phyloP scores from a whole-genome alignment of 495 filamentous ascomycete genomes.

The Penicillium malachiteum region DNA sequence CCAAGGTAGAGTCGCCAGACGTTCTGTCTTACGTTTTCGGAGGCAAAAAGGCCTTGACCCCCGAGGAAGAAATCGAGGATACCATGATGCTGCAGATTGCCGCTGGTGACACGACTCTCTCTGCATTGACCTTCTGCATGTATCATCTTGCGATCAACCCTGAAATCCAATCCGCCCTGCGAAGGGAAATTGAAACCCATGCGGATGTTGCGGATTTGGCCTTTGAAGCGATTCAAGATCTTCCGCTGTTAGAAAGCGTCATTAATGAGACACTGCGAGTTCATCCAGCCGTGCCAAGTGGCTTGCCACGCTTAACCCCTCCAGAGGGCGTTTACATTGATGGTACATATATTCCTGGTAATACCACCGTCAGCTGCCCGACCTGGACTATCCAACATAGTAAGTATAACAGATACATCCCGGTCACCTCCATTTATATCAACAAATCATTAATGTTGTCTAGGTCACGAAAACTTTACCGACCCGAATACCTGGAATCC shows the following conservation, averaged over 20 bases:
- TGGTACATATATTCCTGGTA: slow-evolving; percentile 43
- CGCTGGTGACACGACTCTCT: slow-evolving; percentile 2
- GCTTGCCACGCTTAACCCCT: slow-evolving; percentile 39
- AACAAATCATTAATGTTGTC: not conserved
- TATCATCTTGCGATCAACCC: slow-evolving; percentile 5
- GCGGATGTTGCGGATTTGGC: not conserved
- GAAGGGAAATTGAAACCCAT: not conserved
- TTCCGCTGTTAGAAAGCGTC: slow-evolving; percentile 23
- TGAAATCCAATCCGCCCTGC: not conserved
- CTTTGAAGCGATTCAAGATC: not conserved
- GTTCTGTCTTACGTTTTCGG: not conserved
- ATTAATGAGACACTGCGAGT: slow-evolving; percentile 40
- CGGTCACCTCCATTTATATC: not conserved
- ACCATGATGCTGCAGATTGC: slow-evolving; percentile 3
- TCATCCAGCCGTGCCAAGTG: slow-evolving; percentile 26
- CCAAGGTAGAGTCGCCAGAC: not conserved
- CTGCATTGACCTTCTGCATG: slow-evolving; percentile 4
- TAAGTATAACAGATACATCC: not conserved
- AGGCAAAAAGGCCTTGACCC: not conserved
- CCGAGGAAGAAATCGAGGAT: slow-evolving; percentile 3
- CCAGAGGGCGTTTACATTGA: slow-evolving; percentile 45
- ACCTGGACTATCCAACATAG: slow-evolving; percentile 3
- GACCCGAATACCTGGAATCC: slow-evolving; percentile 3
- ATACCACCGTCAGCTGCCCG: slow-evolving; percentile 26
- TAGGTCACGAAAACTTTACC: slow-evolving; percentile 3